Evolutionary conservation across 2,329 filamentous ascomycete species (phyloP), one percentile per base, ranked within the genome.

Genomic region (Cylindrodendrum hubeiense): DNA sequence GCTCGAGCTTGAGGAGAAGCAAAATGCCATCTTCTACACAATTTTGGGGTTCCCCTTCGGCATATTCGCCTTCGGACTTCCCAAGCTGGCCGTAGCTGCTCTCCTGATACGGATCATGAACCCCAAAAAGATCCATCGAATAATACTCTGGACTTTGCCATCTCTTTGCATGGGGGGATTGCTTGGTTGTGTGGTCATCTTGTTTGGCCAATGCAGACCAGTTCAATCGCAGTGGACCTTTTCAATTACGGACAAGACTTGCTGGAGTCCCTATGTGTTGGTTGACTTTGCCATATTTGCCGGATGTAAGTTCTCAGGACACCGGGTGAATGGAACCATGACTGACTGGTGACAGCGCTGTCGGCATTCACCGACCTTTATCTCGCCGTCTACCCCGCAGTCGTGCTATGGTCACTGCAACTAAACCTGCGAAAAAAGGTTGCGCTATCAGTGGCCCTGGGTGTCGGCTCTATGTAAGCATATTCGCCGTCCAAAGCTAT

Each of bases 181-280:
- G 8, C 60, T 78, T 1, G 74, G 75, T 8, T 80, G 77, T 44
- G 76, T 84, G 19, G 65, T 82, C 17, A 75, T 84, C 6, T 67
- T 83, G 1, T 81, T 83, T 41, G 80, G 77, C 1, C 81, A 81
- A 63, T 86, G 84, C 70, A 72, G 71, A 2, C 83, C 84, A 0
- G 62, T 70, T 3, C 44, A 63, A 24, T 78, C 81, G 0, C 73
- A 80, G 22, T 86, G 84, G 84, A 70, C 79, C 52, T 74, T 76
- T 19, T 68, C 71, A 3, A 72, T 79, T 3, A 70, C 73, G 15
- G 79, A 67, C 15, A 69, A 69, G 77, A 4, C 77, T 43, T 6
- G 85, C 79, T 69, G 78, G 76, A 72, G 74, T 74, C 66, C 72
- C 64, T 17, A 73, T 66, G 65, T 75, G 80, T 44, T 83, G 3